Evolutionary conservation across 306 rosid genomes (phyloP).

Genomic region (Ammopiptanthus mongolicus): DNA sequence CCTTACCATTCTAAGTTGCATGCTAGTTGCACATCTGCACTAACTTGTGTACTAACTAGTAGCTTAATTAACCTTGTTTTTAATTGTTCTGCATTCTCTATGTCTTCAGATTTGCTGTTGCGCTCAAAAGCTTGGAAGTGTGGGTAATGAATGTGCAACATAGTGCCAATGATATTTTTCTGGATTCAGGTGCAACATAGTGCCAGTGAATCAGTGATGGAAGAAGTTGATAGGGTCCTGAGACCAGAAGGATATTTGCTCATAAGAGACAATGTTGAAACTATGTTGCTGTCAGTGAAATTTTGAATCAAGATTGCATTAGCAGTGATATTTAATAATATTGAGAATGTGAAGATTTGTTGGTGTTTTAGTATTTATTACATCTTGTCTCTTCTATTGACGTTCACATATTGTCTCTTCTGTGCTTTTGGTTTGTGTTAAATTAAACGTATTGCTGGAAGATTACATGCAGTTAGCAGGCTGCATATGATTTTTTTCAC

Average conservation of each 20-base stretch:
- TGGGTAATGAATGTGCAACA: constrained; percentile 96
- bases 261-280: too few relatives aligned
- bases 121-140: constrained; percentile 46
- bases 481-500: constrained; percentile 97
- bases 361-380: not conserved
- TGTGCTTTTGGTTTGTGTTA: not conserved
- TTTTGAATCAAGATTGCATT: too few relatives aligned
- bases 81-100: not conserved
- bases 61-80: not conserved
- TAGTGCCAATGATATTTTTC: too few relatives aligned
- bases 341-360: constrained; percentile 4
- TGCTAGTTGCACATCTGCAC: too few relatives aligned
- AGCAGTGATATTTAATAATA: constrained; percentile 1
- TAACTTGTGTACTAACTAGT: too few relatives aligned
- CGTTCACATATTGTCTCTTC: not conserved
- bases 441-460: not conserved
- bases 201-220: constrained; percentile 61
- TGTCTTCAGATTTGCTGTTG: constrained; percentile 66
- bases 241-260: constrained; percentile 77
- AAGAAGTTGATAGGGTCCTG: constrained; percentile 76
- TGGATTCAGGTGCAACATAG: constrained; percentile 58
- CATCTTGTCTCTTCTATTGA: not conserved
- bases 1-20: too few relatives aligned
- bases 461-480: constrained; percentile 35
- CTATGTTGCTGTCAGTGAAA: too few relatives aligned